Evolutionary conservation across 2,329 filamentous ascomycete genomes (phyloP), one percentile per base, ranked within the genome.

Genomic region (Alternaria triticina): DNA sequence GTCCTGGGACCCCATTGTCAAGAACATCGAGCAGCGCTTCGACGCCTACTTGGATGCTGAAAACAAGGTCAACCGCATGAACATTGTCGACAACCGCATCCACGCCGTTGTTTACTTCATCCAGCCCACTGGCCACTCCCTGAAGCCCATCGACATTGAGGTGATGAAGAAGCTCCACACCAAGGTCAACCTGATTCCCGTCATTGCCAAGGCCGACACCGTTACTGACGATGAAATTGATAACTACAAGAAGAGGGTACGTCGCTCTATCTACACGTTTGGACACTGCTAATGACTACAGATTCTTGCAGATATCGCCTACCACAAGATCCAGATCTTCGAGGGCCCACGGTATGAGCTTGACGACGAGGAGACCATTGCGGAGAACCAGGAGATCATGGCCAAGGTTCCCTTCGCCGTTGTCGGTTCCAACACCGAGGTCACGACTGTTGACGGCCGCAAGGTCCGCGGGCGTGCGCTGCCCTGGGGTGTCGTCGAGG

Each of bases 31-130:
- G 87, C 94, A 97, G 87, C 92, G 96, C 74, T 99, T 96, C 79
- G 96, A 99, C 83, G 94, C 96, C 57, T 99, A 98, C 83, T 88
- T 99, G 64, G 96, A 99, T 83, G 95, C 96, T 49, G 96, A 99
- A 88, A 99, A 99, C 90, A 99, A 98, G 89, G 94, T 99, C 82
- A 99, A 99, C 87, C 93, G 96, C 77, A 97, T 97, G 90, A 99
- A 99, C 88, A 98, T 98, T 82, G 91, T 99, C 68, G 96, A 99
- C 85, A 99, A 98, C 88, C 92, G 96, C 76, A 96, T 99, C 69
- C 96, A 99, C 78, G 96, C 96, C 60, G 98, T 96, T 77, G 96
- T 99, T 68, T 99, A 97, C 89, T 99, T 99, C 86, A 97, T 99
- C 77, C 95, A 99, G 85, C 96, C 96, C 71, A 99, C 96, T 30